phyloP scores from a whole-genome alignment of 345 rosid species.

The Ceriops tagal region DNA sequence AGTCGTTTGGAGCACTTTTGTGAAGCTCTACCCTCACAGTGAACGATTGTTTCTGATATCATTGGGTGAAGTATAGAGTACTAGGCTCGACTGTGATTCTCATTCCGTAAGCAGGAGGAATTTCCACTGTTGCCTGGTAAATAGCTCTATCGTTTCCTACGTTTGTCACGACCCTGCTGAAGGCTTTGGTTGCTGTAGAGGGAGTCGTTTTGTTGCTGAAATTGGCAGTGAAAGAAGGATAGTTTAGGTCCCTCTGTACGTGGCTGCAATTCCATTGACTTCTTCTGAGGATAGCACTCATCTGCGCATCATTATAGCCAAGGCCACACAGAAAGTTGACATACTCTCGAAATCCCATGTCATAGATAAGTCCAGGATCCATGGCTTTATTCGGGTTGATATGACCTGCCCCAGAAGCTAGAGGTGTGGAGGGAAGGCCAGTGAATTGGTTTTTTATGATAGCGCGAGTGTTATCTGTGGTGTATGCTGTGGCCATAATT shows the following conservation, averaged over 20 bases:
- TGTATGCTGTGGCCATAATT: slow-evolving; percentile 30
- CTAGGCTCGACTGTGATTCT: slow-evolving; percentile 12
- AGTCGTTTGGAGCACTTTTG: slow-evolving; percentile 10
- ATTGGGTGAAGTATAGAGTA: slow-evolving; percentile 1
- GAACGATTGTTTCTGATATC: slow-evolving; percentile 9
- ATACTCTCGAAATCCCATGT: slow-evolving; percentile 36
- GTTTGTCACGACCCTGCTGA: slow-evolving; percentile 15
- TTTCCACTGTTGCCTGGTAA: slow-evolving; percentile 9
- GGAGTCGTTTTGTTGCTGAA: background rate
- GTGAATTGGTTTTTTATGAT: slow-evolving; percentile 19
- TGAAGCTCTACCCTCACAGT: slow-evolving; percentile 11
- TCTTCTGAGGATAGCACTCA: slow-evolving; percentile 31
- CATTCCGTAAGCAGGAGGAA: slow-evolving; percentile 9
- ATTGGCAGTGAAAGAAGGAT: slow-evolving; percentile 33
- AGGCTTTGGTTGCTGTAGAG: background rate
- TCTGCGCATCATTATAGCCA: slow-evolving; percentile 32
- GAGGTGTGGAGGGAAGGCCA: slow-evolving; percentile 29
- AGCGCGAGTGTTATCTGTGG: slow-evolving; percentile 19
- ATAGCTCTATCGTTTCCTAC: slow-evolving; percentile 10
- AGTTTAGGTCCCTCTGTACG: slow-evolving; percentile 23
- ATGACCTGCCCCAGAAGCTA: slow-evolving; percentile 39
- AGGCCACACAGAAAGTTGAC: slow-evolving; percentile 36
- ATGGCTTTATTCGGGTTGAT: slow-evolving; percentile 40
- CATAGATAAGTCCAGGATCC: slow-evolving; percentile 46
- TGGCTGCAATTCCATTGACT: slow-evolving; percentile 35